A percentile compares a stretch with the other conserved stretches of the same genome.
Conservation (phyloP, 805 yeast genomes). For the Candida orba region DNA sequence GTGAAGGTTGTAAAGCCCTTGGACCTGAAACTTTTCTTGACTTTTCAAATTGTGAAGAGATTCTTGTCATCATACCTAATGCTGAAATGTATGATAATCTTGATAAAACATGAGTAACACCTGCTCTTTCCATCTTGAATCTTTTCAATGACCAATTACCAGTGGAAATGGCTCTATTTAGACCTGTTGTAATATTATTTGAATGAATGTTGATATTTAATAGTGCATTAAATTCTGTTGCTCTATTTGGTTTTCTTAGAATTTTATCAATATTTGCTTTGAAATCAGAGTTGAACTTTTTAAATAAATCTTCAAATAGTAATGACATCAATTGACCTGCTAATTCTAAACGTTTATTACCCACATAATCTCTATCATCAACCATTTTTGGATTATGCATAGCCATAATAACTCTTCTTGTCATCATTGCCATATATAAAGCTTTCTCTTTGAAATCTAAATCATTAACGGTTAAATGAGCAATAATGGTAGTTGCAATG, state of each 20-base stretch:
- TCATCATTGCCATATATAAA: conserved; percentile 89
- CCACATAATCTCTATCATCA: conserved; percentile 98
- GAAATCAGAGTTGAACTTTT: conserved; percentile 91
- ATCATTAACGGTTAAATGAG: conserved; percentile 82
- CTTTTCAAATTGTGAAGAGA: conserved; percentile 97
- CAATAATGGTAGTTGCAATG: conserved; percentile 90
- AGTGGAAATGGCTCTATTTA: conserved; percentile 94
- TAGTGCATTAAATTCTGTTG: conserved; percentile 91
- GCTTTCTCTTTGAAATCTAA: conserved; percentile 92
- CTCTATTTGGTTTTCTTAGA: conserved; percentile 87
- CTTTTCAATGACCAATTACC: conserved; percentile 99
- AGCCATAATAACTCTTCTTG: conserved; percentile 92
- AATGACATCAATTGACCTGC: conserved; percentile 97
- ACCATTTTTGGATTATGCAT: conserved; percentile 91
- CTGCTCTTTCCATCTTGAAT: conserved; percentile 99
- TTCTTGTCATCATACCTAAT: conserved; percentile 98
- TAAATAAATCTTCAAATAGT: conserved; percentile 92
- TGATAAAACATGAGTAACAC: conserved; percentile 94
- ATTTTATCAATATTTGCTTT: conserved; percentile 92
- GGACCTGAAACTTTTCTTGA: conserved; percentile 98
- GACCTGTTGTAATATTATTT: conserved; percentile 86
- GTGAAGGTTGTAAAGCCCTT: conserved; percentile 97
- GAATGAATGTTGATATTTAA: conserved; percentile 86
- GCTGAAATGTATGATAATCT: conserved; percentile 91
- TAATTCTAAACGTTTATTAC: conserved; percentile 92